phyloP scores from a whole-genome alignment of 345 rosid genomes.

The Mangifera indica region DNA sequence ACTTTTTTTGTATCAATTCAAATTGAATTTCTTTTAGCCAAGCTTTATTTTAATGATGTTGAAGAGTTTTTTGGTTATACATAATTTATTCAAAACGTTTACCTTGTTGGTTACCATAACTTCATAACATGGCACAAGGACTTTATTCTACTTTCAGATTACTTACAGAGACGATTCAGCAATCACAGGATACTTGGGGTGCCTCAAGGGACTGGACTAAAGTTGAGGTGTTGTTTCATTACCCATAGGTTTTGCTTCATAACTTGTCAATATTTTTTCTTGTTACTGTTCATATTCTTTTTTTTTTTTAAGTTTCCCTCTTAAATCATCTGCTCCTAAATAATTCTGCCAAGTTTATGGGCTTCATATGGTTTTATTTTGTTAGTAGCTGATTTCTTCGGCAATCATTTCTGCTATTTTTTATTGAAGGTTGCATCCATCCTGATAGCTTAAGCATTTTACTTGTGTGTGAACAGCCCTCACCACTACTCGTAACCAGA shows the following conservation, averaged over 20 bases:
- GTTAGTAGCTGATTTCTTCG: background rate
- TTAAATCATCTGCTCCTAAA: background rate
- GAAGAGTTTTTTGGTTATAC: background rate
- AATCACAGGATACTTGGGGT: conserved; percentile 67
- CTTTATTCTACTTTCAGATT: conserved; percentile 43
- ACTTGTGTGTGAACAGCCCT: background rate
- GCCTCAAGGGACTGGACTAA: conserved; percentile 69
- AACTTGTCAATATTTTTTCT: background rate
- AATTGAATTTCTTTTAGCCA: background rate
- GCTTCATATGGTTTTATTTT: background rate
- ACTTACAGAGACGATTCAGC: conserved; percentile 77
- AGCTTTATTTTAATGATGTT: background rate
- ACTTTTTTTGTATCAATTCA: too few species aligned
- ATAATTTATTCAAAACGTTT: background rate
- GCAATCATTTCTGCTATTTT: background rate
- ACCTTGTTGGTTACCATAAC: too few species aligned
- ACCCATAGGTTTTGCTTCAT: background rate
- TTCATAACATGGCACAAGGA: background rate
- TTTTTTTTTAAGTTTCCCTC: too few species aligned
- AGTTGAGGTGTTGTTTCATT: conserved; percentile 56
- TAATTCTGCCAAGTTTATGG: background rate
- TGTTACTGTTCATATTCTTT: background rate
- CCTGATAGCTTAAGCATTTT: background rate
- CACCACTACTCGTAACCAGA: background rate
- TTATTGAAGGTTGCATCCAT: background rate